These are phyloP conservation scores for Cucumis melo DNA, from an alignment of 306 rosid genomes.

Conservation along the genomic window DNA sequence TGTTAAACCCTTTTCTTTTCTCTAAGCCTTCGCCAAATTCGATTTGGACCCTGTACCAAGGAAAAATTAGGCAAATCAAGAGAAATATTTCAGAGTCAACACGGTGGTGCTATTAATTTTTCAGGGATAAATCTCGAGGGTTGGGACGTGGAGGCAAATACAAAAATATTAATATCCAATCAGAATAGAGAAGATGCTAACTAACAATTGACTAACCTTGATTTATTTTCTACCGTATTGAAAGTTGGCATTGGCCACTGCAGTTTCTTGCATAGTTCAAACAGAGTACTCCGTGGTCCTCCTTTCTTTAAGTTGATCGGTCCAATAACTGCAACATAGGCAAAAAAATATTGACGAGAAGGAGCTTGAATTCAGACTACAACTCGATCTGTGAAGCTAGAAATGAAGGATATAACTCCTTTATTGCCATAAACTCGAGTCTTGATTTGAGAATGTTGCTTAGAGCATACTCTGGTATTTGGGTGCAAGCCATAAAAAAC, in stretches of 20 bases:
- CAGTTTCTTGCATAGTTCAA: constrained; percentile 47
- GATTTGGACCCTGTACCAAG: constrained; percentile 23
- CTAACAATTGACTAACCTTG: constrained; percentile 32
- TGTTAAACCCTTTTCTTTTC: constrained; percentile 31
- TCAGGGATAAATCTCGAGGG: not conserved
- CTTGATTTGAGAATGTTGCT: not conserved
- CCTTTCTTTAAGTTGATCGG: constrained; percentile 64
- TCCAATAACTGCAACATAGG: constrained; percentile 24
- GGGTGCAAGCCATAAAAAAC: not conserved
- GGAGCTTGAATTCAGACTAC: not conserved
- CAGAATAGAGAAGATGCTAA: not conserved
- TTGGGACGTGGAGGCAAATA: not conserved
- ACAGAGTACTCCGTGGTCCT: constrained; percentile 64
- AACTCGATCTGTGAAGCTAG: not conserved
- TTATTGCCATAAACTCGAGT: not conserved
- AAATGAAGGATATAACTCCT: not conserved
- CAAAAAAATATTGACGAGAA: not conserved
- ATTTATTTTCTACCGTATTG: constrained; percentile 38
- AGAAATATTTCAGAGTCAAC: not conserved
- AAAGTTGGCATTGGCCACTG: constrained; percentile 76
- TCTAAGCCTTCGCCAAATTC: constrained; percentile 35
- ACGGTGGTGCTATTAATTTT: not conserved
- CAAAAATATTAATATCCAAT: not conserved
- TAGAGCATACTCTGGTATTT: not conserved
- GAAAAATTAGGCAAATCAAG: not conserved